A percentile compares a stretch with the other conserved stretches of the same genome.
These are phyloP conservation scores for Fusarium coicis DNA, from an alignment of 2,329 filamentous ascomycete genomes.

Conservation along the genomic window DNA sequence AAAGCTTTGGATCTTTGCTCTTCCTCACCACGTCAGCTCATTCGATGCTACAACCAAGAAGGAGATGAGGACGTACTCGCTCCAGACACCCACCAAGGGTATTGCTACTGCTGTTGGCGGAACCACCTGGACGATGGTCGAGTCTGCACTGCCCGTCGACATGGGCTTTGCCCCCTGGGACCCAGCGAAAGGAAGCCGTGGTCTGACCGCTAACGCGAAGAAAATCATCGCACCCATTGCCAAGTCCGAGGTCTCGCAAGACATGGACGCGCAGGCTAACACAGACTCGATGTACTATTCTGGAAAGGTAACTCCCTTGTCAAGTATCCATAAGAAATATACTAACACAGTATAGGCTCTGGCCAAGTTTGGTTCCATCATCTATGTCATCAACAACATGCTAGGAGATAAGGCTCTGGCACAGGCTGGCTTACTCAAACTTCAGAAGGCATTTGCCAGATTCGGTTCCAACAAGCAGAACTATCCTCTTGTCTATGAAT, in stretches of 20 bases:
- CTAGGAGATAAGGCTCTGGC: conserved; percentile 68
- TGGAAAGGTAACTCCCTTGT: conserved; percentile 72
- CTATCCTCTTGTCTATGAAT: conserved; percentile 73
- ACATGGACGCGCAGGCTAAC: conserved; percentile 78
- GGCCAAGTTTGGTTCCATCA: conserved; percentile 78
- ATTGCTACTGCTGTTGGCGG: conserved; percentile 76
- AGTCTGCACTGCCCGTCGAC: conserved; percentile 74
- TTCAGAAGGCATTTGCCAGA: conserved; percentile 73
- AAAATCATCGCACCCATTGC: conserved; percentile 70
- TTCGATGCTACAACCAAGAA: conserved; percentile 71
- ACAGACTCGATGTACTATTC: conserved; percentile 92
- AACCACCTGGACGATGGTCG: conserved; percentile 81
- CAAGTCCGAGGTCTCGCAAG: conserved; percentile 77
- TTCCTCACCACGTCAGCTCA: conserved; percentile 86
- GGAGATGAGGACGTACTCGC: conserved; percentile 63
- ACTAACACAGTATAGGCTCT: conserved; percentile 61
- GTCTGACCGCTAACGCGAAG: conserved; percentile 66
- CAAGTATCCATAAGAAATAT: not conserved
- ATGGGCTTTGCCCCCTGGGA: conserved; percentile 87
- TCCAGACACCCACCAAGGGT: conserved; percentile 89
- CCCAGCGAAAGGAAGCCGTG: conserved; percentile 60
- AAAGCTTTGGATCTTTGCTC: conserved; percentile 82
- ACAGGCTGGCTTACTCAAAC: conserved; percentile 65
- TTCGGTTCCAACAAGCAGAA: conserved; percentile 76
- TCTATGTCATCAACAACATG: conserved; percentile 73